Evolutionary conservation across 805 yeast genomes (phyloP).

Genomic region (Wickerhamomyces xylosicus): DNA sequence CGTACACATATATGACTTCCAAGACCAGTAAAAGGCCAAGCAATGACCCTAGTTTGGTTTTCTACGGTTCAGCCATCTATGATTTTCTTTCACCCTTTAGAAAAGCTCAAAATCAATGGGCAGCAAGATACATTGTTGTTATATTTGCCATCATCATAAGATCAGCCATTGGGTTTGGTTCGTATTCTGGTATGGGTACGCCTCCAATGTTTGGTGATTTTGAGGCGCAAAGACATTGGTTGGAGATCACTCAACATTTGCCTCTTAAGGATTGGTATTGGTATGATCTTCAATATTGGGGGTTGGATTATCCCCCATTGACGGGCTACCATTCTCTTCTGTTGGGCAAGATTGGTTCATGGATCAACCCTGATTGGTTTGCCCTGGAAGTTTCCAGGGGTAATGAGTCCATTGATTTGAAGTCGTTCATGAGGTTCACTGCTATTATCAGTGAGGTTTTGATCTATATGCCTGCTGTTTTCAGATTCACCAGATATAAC

Average conservation of each 20-base stretch:
- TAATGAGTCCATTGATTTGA: slow-evolving; percentile 51
- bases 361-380: slow-evolving; percentile 68
- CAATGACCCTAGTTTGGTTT: slow-evolving; percentile 21
- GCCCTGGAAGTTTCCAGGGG: slow-evolving; percentile 67
- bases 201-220: slow-evolving; percentile 92
- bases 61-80: slow-evolving; percentile 57
- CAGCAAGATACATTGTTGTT: slow-evolving; percentile 67
- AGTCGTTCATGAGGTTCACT: slow-evolving; percentile 77
- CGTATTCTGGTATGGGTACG: slow-evolving; percentile 62
- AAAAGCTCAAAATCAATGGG: slow-evolving; percentile 84
- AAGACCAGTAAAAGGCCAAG: neutral
- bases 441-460: slow-evolving; percentile 67
- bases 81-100: slow-evolving; percentile 73
- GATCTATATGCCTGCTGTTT: slow-evolving; percentile 71
- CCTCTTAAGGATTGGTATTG: slow-evolving; percentile 79
- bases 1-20: neutral
- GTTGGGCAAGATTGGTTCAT: slow-evolving; percentile 61
- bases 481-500: slow-evolving; percentile 59
- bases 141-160: slow-evolving; percentile 67
- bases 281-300: slow-evolving; percentile 90
- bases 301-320: slow-evolving; percentile 92
- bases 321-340: slow-evolving; percentile 90
- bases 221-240: slow-evolving; percentile 98
- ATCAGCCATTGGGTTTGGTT: slow-evolving; percentile 81
- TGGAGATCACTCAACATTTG: slow-evolving; percentile 75